Percentiles rank a stretch among this genome's conserved stretches.
Evolutionary conservation across 768 basidiomycete species (phyloP).

Genomic region (Dictyophora rubrovolvata): DNA sequence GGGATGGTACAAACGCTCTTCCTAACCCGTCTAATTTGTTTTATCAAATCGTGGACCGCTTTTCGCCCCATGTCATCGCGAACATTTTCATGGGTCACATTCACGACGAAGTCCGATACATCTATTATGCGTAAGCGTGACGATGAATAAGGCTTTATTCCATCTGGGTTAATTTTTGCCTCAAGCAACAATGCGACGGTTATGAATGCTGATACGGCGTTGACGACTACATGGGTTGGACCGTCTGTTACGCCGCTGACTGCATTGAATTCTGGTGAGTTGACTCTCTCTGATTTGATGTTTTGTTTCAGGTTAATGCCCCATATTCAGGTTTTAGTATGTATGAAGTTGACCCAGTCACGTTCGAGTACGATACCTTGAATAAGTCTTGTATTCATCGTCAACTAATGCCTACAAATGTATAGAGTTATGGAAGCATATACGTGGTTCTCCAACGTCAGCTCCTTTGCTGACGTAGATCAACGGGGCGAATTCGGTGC

Average conservation of each 20-base stretch:
- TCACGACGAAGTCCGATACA: conserved; percentile 18
- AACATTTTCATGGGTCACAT: conserved; percentile 19
- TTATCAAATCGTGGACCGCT: conserved; percentile 27
- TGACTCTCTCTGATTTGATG: background rate
- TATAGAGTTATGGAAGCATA: conserved; percentile 20
- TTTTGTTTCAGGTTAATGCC: background rate
- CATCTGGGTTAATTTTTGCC: background rate
- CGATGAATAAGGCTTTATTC: conserved; percentile 7
- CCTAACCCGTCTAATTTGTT: conserved; percentile 59
- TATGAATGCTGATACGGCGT: conserved; percentile 1
- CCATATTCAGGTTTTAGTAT: conserved; percentile 15
- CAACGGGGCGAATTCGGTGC: conserved; percentile 15
- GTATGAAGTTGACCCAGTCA: conserved; percentile 19
- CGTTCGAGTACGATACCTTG: background rate
- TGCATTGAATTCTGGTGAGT: conserved; percentile 16
- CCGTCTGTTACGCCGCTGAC: conserved; percentile 16
- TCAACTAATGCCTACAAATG: background rate
- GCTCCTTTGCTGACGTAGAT: conserved; percentile 14
- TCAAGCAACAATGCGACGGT: conserved; percentile 4
- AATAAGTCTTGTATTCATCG: background rate
- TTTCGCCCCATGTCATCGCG: conserved; percentile 17
- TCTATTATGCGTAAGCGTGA: conserved; percentile 12
- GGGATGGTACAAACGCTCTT: conserved; percentile 55
- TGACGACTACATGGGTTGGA: conserved; percentile 16
- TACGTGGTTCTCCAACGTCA: conserved; percentile 20